Evolutionary conservation across 1,284 basidiomycete genomes (phyloP).

Genomic region (Ceratobasidium sp.): DNA sequence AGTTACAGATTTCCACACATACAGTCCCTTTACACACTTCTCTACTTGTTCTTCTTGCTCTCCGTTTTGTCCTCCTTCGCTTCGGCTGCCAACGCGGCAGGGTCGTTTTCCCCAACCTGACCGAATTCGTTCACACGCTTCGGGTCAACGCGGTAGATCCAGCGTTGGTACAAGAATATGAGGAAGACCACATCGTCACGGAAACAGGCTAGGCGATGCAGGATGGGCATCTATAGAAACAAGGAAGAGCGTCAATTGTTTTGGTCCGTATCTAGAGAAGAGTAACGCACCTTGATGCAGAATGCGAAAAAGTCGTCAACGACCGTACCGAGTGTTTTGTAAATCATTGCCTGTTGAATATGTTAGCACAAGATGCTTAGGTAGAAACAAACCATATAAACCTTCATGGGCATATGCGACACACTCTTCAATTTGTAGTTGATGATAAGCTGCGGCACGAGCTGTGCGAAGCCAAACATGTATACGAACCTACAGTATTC

Average conservation of each 20-base stretch:
- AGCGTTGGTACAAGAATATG: slow-evolving; percentile 89
- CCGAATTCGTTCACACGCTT: slow-evolving; percentile 96
- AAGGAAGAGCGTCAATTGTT: neutral
- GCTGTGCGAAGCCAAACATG: slow-evolving; percentile 96
- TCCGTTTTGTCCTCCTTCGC: slow-evolving; percentile 53
- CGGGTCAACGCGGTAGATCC: slow-evolving; percentile 96
- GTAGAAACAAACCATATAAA: neutral
- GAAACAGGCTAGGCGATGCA: slow-evolving; percentile 89
- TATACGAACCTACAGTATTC: slow-evolving; percentile 83
- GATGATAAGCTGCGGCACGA: slow-evolving; percentile 92
- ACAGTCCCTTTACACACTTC: no score
- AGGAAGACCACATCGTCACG: slow-evolving; percentile 93
- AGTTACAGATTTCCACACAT: neutral
- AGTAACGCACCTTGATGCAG: slow-evolving; percentile 47
- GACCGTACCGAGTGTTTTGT: slow-evolving; percentile 90
- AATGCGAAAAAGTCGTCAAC: slow-evolving; percentile 95
- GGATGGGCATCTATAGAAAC: slow-evolving; percentile 82
- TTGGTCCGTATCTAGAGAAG: slow-evolving; percentile 26
- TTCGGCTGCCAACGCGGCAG: slow-evolving; percentile 21
- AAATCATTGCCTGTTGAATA: slow-evolving; percentile 82
- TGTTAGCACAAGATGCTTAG: neutral
- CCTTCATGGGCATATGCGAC: slow-evolving; percentile 93
- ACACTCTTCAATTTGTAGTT: slow-evolving; percentile 97
- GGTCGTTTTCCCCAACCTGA: slow-evolving; percentile 67
- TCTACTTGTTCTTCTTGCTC: slow-evolving; percentile 68